Base-by-base conservation (phyloP, 1,284 basidiomycete genomes). In the Malassezia arunalokei region DNA sequence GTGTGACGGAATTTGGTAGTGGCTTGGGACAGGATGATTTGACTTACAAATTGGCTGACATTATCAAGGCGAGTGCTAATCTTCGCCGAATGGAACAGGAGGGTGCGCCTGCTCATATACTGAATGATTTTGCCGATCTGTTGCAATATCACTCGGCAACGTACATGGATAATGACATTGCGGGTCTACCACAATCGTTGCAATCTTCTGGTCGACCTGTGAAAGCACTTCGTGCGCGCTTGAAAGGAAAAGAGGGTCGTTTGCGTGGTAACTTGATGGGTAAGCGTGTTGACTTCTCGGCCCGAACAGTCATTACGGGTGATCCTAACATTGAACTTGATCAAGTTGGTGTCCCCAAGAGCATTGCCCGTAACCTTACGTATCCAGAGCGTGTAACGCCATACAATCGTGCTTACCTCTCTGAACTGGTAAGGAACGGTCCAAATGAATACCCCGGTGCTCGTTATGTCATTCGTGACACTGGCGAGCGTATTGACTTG, bases 101-200 rank as follows among this genome's bases (percentile, higher is more conserved):
- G 73, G 94, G 94, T 62, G 90, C 91, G 8, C 94, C 94, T 1
- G 86, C 88, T 0, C 90, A 95, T 66, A 86, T 99, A 60, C 86
- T 95, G 63, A 84, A 84, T 39, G 92, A 98, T 75, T 94, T 94
- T 71, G 92, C 96, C 75, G 89, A 95, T 70, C 77, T 98, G 39
- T 79, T 99, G 2, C 68, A 71, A 83, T 98, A 92, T 75, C 94
- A 98, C 73, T 89, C 94, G 57, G 94, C 92, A 6, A 98, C 94
- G 0, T 98, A 98, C 73, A 98, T 99, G 92, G 94, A 99, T 74
- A 99, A 98, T 73, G 91, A 98, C 73, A 92, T 98, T 60, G 90
- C 94, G 30, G 94, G 94, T 52, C 89, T 96, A 39, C 94, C 94
- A 0, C 91, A 96, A 73, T 90, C 92, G 0, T 76, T 95, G 67